Evolutionary conservation across 1,284 basidiomycete species (phyloP).

Genomic region (Thelephora terrestris): DNA sequence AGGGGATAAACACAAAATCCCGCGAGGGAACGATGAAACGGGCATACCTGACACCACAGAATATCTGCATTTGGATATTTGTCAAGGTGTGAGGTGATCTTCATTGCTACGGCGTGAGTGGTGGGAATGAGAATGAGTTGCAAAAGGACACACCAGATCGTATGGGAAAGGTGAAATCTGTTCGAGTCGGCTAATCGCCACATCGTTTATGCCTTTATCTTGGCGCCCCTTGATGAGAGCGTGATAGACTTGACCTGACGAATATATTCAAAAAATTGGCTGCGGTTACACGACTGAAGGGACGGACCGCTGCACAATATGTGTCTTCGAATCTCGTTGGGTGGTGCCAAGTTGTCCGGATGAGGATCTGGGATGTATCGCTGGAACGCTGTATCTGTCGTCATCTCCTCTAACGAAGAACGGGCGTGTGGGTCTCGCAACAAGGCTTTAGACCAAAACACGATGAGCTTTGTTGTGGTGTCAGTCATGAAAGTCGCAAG

Average conservation of each 20-base stretch:
- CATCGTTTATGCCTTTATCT: constrained; percentile 81
- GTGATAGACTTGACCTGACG: constrained; percentile 86
- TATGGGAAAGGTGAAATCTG: constrained; percentile 96
- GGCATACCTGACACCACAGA: constrained; percentile 76
- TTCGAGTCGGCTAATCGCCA: constrained; percentile 91
- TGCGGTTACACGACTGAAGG: background rate
- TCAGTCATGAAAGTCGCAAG: constrained; percentile 3
- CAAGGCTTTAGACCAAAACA: constrained; percentile 96
- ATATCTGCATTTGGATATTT: constrained; percentile 92
- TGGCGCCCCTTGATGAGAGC: constrained; percentile 84
- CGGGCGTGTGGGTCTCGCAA: constrained; percentile 90
- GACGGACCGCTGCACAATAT: constrained; percentile 72
- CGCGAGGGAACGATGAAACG: background rate
- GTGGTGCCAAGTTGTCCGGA: constrained; percentile 57
- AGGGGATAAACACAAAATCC: background rate
- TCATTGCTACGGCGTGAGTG: constrained; percentile 9
- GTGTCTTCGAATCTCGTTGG: constrained; percentile 86
- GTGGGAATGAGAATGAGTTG: background rate
- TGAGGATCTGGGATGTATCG: constrained; percentile 87
- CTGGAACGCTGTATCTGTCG: constrained; percentile 84
- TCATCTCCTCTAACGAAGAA: constrained; percentile 83
- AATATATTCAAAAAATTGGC: background rate
- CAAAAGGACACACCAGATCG: constrained; percentile 53
- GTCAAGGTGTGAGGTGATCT: constrained; percentile 86
- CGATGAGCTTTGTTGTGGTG: constrained; percentile 47